These are phyloP conservation scores for Juglanconis sp. DNA, from an alignment of 2,329 filamentous ascomycete genomes.

Conservation along the genomic window DNA sequence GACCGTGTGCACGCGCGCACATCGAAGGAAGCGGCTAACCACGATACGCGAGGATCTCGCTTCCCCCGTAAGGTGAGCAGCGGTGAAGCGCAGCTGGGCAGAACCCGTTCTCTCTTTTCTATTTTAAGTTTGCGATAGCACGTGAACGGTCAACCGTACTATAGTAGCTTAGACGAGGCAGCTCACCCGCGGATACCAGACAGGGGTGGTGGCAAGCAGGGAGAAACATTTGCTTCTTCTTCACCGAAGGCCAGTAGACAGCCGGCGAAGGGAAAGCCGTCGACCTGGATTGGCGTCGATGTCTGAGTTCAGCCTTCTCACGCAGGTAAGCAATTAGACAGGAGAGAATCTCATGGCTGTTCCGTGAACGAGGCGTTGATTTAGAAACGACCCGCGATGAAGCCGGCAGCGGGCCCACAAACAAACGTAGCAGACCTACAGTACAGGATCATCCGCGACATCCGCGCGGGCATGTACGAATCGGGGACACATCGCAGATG, in stretches of 20 bases:
- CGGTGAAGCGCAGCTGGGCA: not conserved
- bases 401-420: too few relatives aligned
- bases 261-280: not conserved
- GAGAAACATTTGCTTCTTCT: not conserved
- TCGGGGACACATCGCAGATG: not conserved
- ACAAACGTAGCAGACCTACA: slow-evolving; percentile 2
- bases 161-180: not conserved
- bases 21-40: too few relatives aligned
- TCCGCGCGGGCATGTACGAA: not conserved
- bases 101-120: not conserved
- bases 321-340: not conserved
- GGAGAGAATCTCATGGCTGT: not conserved
- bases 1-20: too few relatives aligned
- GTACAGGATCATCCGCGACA: slow-evolving; percentile 2
- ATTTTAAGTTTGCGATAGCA: not conserved
- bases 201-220: not conserved
- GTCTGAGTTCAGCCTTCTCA: not conserved
- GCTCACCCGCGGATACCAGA: not conserved
- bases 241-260: not conserved
- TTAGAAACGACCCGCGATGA: not conserved
- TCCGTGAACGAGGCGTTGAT: not conserved
- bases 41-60: too few relatives aligned
- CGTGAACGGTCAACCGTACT: not conserved
- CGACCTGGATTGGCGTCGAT: not conserved
- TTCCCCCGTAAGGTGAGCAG: not conserved